These are phyloP conservation scores for Massarina eburnea DNA, from an alignment of 2,329 filamentous ascomycete species.

Conservation along the genomic window DNA sequence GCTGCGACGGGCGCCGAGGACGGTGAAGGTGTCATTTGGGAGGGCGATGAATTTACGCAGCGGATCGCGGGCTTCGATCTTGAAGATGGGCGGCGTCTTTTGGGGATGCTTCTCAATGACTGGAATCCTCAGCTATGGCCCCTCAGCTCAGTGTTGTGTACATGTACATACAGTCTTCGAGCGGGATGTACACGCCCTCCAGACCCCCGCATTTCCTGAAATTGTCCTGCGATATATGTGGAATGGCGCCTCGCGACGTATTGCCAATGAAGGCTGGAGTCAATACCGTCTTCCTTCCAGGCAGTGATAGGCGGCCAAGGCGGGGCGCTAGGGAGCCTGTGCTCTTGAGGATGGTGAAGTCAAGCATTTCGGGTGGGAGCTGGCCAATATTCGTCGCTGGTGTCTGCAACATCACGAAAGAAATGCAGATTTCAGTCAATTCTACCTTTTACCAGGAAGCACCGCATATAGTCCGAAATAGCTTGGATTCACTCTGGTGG, in stretches of 20 bases:
- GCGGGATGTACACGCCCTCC: constrained; percentile 72
- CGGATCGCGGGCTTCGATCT: constrained; percentile 51
- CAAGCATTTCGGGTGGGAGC: constrained; percentile 45
- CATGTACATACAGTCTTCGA: constrained; percentile 84
- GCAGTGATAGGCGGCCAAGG: constrained; percentile 66
- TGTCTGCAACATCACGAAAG: background rate
- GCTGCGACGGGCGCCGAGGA: constrained; percentile 76
- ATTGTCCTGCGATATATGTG: constrained; percentile 87
- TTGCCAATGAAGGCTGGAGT: constrained; percentile 83
- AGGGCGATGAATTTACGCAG: constrained; percentile 78
- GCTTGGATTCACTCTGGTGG: too few relatives aligned
- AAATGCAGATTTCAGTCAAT: too few relatives aligned
- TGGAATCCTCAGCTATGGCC: constrained; percentile 47
- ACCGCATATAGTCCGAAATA: too few relatives aligned
- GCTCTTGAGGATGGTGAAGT: constrained; percentile 48
- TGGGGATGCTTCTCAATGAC: constrained; percentile 62
- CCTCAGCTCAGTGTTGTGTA: background rate
- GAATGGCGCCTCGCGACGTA: constrained; percentile 80
- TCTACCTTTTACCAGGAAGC: too few relatives aligned
- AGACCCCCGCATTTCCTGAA: constrained; percentile 66
- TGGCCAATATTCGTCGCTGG: constrained; percentile 19
- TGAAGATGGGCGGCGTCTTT: constrained; percentile 56
- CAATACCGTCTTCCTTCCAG: constrained; percentile 65
- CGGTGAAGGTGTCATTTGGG: constrained; percentile 63
- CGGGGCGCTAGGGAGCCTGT: constrained; percentile 55